Base-by-base conservation (phyloP, 2,329 filamentous ascomycete genomes). In the Ophiostoma sp. region DNA sequence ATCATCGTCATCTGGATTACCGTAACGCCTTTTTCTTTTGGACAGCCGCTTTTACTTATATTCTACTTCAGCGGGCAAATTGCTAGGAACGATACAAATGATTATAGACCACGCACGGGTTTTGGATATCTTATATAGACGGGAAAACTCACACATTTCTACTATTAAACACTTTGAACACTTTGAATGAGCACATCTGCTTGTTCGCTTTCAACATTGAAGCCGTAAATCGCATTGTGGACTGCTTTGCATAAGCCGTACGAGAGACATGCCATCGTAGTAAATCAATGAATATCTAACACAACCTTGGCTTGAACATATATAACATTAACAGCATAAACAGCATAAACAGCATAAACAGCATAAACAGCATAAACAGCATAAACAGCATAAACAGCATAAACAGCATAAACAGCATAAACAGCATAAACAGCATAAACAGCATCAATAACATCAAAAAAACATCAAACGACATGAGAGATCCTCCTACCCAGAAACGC, bases 401-500 rank as follows among this genome's bases (percentile, higher is more conserved):
- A 40, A 40, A 40, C 36, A 60, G 6, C 58, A 40, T 40, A n/a
- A 16, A 36, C 40, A 40, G n/a, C 55, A 38, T 58, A 14, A 60
- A 14, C 18, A 60, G 5, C 55, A 60, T 38, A 27, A 60, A 16
- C 36, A 64, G 45, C 40, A 58, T 16, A 64, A 36, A 14, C 18
- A 60, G 5, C 55, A 60, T 38, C 12, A 60, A n/a, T 38, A 64
- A 64, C 41, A 58, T 16, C 40, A 40, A 60, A n/a, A 63, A 7
- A 52, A 47, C 47, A 68, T 16, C 41, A 58, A 58, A 11, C 64
- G 36, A 64, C 58, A 47, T 38, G 40, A 27, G 18, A 60, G 47
- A 42, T 16, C 67, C 58, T 45, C 66, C 65, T 65, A 67, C 64
- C 68, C 68, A 63, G 67, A 68, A 70, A 70, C 69, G 69, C 69